Percentiles rank a stretch among this genome's conserved stretches.
These are phyloP conservation scores for Primulina eburnea DNA, from an alignment of 257 asterid species.

Conservation along the genomic window DNA sequence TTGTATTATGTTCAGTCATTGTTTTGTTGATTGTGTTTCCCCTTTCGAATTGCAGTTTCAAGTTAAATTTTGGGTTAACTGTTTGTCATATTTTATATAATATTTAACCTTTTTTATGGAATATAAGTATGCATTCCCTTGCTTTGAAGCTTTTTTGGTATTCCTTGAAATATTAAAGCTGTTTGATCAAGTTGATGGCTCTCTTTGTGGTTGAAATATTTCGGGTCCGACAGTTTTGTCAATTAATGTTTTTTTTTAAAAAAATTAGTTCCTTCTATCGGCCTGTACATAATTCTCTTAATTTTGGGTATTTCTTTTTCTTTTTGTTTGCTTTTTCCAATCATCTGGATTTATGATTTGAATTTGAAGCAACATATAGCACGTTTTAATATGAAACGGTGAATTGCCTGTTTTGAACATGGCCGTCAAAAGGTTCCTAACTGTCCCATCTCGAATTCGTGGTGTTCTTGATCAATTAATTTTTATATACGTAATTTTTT, in stretches of 20 bases:
- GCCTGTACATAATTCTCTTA: background rate
- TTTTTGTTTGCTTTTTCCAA: background rate
- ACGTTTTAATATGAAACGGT: background rate
- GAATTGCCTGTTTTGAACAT: background rate
- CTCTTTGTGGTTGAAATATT: background rate
- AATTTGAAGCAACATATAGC: background rate
- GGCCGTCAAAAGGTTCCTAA: background rate
- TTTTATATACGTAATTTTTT: background rate
- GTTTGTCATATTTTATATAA: background rate
- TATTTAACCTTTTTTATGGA: no score
- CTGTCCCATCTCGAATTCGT: background rate
- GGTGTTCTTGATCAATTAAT: background rate
- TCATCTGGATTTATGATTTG: background rate
- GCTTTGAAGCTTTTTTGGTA: background rate
- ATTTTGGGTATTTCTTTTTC: background rate
- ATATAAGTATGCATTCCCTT: background rate
- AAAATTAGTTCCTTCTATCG: background rate
- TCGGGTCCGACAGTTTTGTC: background rate
- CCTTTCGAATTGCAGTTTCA: background rate
- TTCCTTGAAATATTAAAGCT: background rate
- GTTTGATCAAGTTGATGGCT: background rate
- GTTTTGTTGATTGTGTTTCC: background rate
- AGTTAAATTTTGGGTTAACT: background rate
- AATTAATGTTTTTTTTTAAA: background rate
- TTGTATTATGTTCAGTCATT: background rate